phyloP scores from a whole-genome alignment of 1,139 yeast species.

The Geotrichum fermentans region DNA sequence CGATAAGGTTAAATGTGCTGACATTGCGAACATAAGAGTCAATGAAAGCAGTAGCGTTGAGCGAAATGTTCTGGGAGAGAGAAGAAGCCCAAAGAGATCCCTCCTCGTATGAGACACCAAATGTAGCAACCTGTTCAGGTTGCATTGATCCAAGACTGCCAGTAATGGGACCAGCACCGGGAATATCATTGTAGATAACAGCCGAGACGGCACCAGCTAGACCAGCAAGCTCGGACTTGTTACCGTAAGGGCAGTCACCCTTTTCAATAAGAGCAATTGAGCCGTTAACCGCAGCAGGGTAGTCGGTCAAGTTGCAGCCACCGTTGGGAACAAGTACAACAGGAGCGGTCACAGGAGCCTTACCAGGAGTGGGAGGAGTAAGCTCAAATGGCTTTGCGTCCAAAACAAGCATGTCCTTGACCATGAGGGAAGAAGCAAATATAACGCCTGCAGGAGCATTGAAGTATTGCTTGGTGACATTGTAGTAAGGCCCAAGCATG shows the following conservation, averaged over 20 bases:
- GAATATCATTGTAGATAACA: slow-evolving; percentile 67
- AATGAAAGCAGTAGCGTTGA: slow-evolving; percentile 44
- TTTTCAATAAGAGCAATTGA: slow-evolving; percentile 69
- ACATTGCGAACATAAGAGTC: slow-evolving; percentile 64
- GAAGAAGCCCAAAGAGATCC: slow-evolving; percentile 37
- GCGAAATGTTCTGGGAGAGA: slow-evolving; percentile 20
- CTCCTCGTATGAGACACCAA: slow-evolving; percentile 55
- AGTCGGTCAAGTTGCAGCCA: slow-evolving; percentile 70
- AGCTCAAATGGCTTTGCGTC: slow-evolving; percentile 52
- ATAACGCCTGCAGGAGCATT: slow-evolving; percentile 68
- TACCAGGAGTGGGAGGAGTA: slow-evolving; percentile 71
- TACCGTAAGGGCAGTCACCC: slow-evolving; percentile 80
- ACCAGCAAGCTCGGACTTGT: slow-evolving; percentile 73
- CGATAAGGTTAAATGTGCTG: slow-evolving; percentile 71
- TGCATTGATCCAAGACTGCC: slow-evolving; percentile 78
- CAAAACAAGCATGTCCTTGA: slow-evolving; percentile 45
- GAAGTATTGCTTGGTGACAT: slow-evolving; percentile 61
- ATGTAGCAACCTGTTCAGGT: slow-evolving; percentile 64
- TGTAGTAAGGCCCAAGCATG: slow-evolving; percentile 59
- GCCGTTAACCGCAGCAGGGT: slow-evolving; percentile 33
- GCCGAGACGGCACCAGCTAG: slow-evolving; percentile 70
- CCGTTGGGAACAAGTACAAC: slow-evolving; percentile 53
- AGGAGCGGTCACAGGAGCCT: slow-evolving; percentile 54
- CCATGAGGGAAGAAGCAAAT: slow-evolving; percentile 45
- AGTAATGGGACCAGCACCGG: slow-evolving; percentile 37